Conservation (phyloP, 2,329 filamentous ascomycete species). For the Colletotrichum navitas region DNA sequence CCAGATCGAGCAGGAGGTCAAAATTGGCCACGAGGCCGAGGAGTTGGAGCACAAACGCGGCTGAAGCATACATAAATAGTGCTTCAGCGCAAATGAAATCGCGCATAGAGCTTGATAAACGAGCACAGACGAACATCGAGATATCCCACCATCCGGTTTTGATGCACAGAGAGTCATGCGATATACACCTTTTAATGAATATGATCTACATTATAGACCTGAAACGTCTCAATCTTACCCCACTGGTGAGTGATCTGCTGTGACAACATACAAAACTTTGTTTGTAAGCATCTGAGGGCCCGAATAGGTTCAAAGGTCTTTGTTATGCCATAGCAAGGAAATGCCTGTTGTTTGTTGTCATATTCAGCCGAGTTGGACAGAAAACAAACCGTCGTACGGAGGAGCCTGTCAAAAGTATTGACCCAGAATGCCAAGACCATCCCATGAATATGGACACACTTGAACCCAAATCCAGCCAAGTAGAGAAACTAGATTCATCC, state of each 20-base stretch:
- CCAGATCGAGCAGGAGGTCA: conserved; percentile 59
- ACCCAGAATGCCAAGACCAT: too few species aligned
- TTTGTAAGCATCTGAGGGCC: neutral
- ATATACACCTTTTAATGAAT: conserved; percentile 22
- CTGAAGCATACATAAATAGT: neutral
- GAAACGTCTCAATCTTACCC: neutral
- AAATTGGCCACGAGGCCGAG: conserved; percentile 38
- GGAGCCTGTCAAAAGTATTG: too few species aligned
- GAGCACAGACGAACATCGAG: conserved; percentile 30
- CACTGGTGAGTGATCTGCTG: neutral
- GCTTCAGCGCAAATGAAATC: neutral
- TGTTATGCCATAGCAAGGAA: too few species aligned
- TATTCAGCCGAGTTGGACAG: neutral
- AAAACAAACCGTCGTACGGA: too few species aligned
- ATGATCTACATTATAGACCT: conserved; percentile 14
- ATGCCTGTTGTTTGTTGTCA: too few species aligned
- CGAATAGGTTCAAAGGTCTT: neutral
- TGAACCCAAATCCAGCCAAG: too few species aligned
- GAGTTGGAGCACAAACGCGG: conserved; percentile 40
- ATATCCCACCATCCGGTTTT: conserved; percentile 26
- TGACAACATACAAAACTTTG: neutral
- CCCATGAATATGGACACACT: too few species aligned
- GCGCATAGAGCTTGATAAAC: conserved; percentile 2
- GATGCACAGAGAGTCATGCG: conserved; percentile 21
- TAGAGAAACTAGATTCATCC: too few species aligned